Percentiles rank a stretch among this genome's conserved stretches.
These are phyloP conservation scores for Phialocephala sp. DNA, from an alignment of 2,329 filamentous ascomycete genomes.

Conservation along the genomic window DNA sequence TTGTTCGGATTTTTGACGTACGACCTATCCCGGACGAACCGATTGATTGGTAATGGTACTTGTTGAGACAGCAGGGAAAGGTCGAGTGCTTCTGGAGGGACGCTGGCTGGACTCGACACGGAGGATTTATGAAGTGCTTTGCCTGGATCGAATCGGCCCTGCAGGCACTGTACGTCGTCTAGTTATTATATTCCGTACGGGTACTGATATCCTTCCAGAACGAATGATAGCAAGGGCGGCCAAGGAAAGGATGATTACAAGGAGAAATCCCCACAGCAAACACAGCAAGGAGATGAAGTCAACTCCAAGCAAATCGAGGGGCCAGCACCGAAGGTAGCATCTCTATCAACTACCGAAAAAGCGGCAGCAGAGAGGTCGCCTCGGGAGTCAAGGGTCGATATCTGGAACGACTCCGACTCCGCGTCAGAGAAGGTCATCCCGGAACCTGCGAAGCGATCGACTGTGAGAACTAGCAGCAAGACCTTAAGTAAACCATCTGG, in stretches of 20 bases:
- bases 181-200: not conserved
- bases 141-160: constrained; percentile 25
- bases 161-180: constrained; percentile 25
- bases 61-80: not conserved
- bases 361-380: not conserved
- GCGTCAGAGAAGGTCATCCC: not conserved
- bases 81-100: constrained; percentile 7
- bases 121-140: constrained; percentile 29
- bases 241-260: constrained; percentile 13
- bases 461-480: not conserved
- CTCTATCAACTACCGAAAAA: not conserved
- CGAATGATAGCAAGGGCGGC: constrained; percentile 13
- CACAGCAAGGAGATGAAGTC: not conserved
- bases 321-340: not conserved
- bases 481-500: not conserved
- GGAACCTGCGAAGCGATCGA: not conserved
- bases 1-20: not conserved
- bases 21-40: not conserved
- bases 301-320: not conserved
- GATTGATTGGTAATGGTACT: constrained; percentile 16
- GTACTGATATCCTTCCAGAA: constrained; percentile 8
- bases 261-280: constrained; percentile 1
- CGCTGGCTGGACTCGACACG: constrained; percentile 9
- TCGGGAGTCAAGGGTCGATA: not conserved
- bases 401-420: not conserved